Percentiles rank a stretch among this genome's conserved stretches.
Conservation (phyloP, 176 grass and related monocot species). For the Triticum aestivum region IWGSC_CS_RefSeq_v2.1 NC_057801.1:449840712-449841211, state of each 20-base stretch:
- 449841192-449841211: conserved; percentile 85
- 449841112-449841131: conserved; percentile 13
- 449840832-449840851: not conserved
- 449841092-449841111: not conserved
- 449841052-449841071: conserved; percentile 77
- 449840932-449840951: conserved; percentile 28
- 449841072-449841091: conserved; percentile 62
- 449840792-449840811: no score
- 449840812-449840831: not conserved
- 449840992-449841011: conserved; percentile 67
- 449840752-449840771: no score
- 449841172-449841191: conserved; percentile 87
- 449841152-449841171: conserved; percentile 65
- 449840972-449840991: conserved; percentile 76
- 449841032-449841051: conserved; percentile 74
- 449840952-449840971: conserved; percentile 77
- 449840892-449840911: not conserved
- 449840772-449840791: no score
- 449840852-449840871: no score
- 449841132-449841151: conserved; percentile 51
- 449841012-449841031: conserved; percentile 90
- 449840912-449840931: not conserved
- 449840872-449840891: not conserved
- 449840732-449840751: no score
- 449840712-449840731: no score